Percentiles rank a stretch among this genome's conserved stretches.
These are phyloP conservation scores for Fusarium irregulare DNA, from an alignment of 2,329 filamentous ascomycete genomes.

Conservation along the genomic window DNA sequence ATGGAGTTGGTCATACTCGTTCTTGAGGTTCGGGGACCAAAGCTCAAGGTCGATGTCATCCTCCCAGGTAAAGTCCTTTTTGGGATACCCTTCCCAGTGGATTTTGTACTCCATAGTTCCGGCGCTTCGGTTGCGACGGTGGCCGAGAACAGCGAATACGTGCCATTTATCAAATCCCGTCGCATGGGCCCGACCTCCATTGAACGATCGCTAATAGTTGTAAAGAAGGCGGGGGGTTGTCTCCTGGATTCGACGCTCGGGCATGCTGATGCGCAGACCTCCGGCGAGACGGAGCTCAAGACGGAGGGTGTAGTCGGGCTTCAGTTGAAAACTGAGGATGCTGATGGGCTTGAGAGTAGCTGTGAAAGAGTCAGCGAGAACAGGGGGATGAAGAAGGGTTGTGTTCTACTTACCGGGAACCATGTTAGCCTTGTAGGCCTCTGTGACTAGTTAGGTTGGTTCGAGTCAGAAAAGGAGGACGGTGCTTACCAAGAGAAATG, in stretches of 20 bases:
- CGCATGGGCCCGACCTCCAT: background rate
- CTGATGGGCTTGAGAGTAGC: background rate
- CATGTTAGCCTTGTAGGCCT: background rate
- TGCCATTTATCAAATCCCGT: background rate
- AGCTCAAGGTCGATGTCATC: accelerated
- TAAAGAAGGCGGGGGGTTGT: accelerated
- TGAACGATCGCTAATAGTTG: background rate
- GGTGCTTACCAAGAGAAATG: background rate
- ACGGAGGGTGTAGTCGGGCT: background rate
- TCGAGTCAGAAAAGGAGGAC: background rate
- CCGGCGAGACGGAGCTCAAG: background rate
- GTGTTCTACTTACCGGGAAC: background rate
- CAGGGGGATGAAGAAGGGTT: accelerated
- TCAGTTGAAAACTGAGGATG: background rate
- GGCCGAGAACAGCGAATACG: accelerated
- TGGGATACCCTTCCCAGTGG: background rate
- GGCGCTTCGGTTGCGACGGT: accelerated
- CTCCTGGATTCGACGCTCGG: background rate
- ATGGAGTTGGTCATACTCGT: background rate
- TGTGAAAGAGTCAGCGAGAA: background rate
- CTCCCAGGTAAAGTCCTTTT: background rate
- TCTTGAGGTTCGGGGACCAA: background rate
- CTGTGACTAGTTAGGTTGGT: background rate
- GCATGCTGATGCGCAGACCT: background rate
- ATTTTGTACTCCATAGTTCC: background rate